Evolutionary conservation across 805 yeast species (phyloP).

Genomic region (Danielozyma ontarioensis): DNA sequence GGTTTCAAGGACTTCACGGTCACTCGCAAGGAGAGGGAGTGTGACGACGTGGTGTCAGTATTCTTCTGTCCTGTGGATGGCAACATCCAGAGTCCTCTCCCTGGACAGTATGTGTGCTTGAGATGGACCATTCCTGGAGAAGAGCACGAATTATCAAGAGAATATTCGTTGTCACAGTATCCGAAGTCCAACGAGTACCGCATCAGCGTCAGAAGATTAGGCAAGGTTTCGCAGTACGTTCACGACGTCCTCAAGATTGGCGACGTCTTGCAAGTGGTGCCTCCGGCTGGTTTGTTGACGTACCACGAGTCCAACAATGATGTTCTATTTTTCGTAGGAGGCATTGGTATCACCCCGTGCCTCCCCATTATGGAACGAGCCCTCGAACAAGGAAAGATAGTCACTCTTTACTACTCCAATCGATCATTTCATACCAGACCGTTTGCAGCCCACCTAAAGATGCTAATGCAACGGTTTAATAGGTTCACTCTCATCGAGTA

Average conservation of each 20-base stretch:
- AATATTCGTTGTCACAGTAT: conserved; percentile 51
- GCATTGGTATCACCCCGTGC: conserved; percentile 66
- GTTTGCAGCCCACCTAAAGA: conserved; percentile 16
- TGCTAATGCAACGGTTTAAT: conserved; percentile 9
- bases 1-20: conserved; percentile 53
- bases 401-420: conserved; percentile 32
- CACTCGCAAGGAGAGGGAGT: conserved; percentile 36
- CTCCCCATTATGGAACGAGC: conserved; percentile 46
- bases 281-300: conserved; percentile 56
- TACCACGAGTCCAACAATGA: conserved; percentile 24
- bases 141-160: conserved; percentile 44
- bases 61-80: conserved; percentile 29
- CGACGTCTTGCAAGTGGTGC: conserved; percentile 43
- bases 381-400: conserved; percentile 22
- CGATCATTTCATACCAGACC: conserved; percentile 14
- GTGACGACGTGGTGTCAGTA: conserved; percentile 45
- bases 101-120: conserved; percentile 46
- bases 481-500: conserved; percentile 17
- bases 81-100: conserved; percentile 17
- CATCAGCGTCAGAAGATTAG: conserved; percentile 55
- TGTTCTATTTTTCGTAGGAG: conserved; percentile 48
- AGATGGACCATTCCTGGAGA: conserved; percentile 30
- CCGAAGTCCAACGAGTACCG: conserved; percentile 38
- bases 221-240: conserved; percentile 46
- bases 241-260: conserved; percentile 46